Evolutionary conservation across 441 rosid genomes (phyloP).

Genomic region (Arabidopsis hybrid): DNA sequence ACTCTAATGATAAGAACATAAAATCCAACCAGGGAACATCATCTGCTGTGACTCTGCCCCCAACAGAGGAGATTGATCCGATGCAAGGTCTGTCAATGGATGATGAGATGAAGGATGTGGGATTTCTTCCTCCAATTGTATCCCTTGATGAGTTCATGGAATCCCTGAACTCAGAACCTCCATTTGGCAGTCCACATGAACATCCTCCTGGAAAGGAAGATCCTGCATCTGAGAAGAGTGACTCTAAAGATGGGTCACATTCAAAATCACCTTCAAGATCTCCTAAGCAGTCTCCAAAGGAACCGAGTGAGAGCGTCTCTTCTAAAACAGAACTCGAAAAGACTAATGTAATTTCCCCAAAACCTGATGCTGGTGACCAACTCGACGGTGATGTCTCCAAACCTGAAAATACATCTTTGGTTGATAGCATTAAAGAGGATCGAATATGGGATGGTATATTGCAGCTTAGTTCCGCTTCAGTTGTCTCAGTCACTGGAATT

Average conservation of each 20-base stretch:
- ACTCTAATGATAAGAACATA: slow-evolving; percentile 23
- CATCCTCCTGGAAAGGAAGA: slow-evolving; percentile 44
- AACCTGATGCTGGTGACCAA: slow-evolving; percentile 7
- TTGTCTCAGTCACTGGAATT: slow-evolving; percentile 62
- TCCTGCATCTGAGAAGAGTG: slow-evolving; percentile 52
- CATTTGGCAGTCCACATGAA: slow-evolving; percentile 69
- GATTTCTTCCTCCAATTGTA: slow-evolving; percentile 91
- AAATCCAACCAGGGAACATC: slow-evolving; percentile 47
- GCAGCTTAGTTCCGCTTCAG: slow-evolving; percentile 62
- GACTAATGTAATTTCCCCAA: slow-evolving; percentile 41
- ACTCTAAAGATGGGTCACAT: slow-evolving; percentile 40
- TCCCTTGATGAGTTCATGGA: slow-evolving; percentile 98
- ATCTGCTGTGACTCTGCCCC: slow-evolving; percentile 59
- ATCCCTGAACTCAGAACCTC: slow-evolving; percentile 87
- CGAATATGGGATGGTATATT: slow-evolving; percentile 81
- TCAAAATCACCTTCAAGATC: slow-evolving; percentile 35
- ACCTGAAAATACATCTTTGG: slow-evolving; percentile 35
- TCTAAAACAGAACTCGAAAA: slow-evolving; percentile 37
- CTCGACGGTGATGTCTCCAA: slow-evolving; percentile 31
- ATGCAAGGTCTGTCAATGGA: slow-evolving; percentile 71
- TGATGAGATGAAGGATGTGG: slow-evolving; percentile 81
- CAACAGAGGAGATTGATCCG: slow-evolving; percentile 56
- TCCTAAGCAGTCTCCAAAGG: slow-evolving; percentile 45
- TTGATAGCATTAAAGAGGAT: slow-evolving; percentile 37
- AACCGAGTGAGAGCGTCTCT: slow-evolving; percentile 32